Evolutionary conservation across 163 green algal species (phyloP).

Genomic region (Scenedesmus sp.): DNA sequence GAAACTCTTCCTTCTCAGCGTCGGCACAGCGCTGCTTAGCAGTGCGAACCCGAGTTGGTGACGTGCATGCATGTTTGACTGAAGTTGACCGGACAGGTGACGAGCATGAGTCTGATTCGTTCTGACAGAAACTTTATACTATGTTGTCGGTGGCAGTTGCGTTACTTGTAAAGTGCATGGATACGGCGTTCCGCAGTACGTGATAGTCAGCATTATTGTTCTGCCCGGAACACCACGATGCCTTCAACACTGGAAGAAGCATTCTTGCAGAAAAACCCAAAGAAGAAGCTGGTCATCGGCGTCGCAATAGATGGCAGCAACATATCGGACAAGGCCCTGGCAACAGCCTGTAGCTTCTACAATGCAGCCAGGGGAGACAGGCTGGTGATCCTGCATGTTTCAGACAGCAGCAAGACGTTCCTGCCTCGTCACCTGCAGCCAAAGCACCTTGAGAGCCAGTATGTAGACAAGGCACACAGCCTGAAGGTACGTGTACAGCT

Average conservation of each 20-base stretch:
- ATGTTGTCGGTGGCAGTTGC: too few species aligned
- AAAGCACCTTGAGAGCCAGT: slow-evolving; percentile 52
- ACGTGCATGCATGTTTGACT: not conserved
- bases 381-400: slow-evolving; percentile 49
- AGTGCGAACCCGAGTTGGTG: not conserved
- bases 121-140: too few species aligned
- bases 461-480: slow-evolving; percentile 49
- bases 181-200: too few species aligned
- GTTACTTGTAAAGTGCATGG: too few species aligned
- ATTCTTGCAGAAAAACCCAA: slow-evolving; percentile 35
- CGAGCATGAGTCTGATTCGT: too few species aligned
- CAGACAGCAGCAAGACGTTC: slow-evolving; percentile 56
- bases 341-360: slow-evolving; percentile 27
- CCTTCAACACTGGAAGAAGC: not conserved
- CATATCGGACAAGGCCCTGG: slow-evolving; percentile 28
- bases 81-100: not conserved
- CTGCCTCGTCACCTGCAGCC: slow-evolving; percentile 59
- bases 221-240: not conserved
- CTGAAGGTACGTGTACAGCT: not conserved
- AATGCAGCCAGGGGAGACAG: slow-evolving; percentile 12
- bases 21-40: not conserved
- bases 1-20: too few species aligned
- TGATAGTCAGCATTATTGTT: too few species aligned
- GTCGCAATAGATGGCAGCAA: slow-evolving; percentile 44
- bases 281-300: slow-evolving; percentile 29